Conservation (phyloP, 192 early-diverging fungal species). For the Backusella westeae region DNA sequence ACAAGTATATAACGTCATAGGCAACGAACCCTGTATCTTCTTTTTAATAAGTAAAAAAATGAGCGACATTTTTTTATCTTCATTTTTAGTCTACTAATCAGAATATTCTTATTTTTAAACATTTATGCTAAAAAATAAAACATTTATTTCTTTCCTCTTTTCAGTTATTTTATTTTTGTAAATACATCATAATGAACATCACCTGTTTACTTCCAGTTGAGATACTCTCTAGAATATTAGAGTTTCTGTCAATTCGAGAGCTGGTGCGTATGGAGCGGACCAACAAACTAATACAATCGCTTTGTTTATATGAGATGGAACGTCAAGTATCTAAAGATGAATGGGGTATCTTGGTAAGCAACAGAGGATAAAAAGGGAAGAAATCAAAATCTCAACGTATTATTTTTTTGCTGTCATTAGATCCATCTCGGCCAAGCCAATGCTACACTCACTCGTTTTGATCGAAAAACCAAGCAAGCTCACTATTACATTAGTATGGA, state of each 20-base stretch:
- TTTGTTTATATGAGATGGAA: constrained; percentile 18
- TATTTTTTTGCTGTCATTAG: background rate
- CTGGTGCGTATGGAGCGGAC: constrained; percentile 21
- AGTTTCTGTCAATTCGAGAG: constrained; percentile 14
- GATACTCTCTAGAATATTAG: constrained; percentile 14
- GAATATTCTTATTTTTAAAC: background rate
- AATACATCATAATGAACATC: background rate
- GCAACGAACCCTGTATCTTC: background rate
- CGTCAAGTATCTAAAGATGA: background rate
- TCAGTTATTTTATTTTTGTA: background rate
- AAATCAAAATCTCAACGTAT: background rate
- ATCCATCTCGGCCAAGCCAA: constrained; percentile 30
- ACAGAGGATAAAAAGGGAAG: background rate
- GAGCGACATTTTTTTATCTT: no score
- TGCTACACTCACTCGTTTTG: constrained; percentile 22
- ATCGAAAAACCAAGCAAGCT: constrained; percentile 20
- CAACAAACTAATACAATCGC: constrained; percentile 13
- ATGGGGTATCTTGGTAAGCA: constrained; percentile 10
- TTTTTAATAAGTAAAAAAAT: no score
- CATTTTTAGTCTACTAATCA: background rate
- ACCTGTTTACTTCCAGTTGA: constrained; percentile 11
- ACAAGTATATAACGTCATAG: background rate
- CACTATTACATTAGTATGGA: constrained; percentile 25
- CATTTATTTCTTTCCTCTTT: background rate
- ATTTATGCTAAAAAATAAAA: background rate